These are phyloP conservation scores for Claviceps spartinae DNA, from an alignment of 2,329 filamentous ascomycete genomes.

Conservation along the genomic window DNA sequence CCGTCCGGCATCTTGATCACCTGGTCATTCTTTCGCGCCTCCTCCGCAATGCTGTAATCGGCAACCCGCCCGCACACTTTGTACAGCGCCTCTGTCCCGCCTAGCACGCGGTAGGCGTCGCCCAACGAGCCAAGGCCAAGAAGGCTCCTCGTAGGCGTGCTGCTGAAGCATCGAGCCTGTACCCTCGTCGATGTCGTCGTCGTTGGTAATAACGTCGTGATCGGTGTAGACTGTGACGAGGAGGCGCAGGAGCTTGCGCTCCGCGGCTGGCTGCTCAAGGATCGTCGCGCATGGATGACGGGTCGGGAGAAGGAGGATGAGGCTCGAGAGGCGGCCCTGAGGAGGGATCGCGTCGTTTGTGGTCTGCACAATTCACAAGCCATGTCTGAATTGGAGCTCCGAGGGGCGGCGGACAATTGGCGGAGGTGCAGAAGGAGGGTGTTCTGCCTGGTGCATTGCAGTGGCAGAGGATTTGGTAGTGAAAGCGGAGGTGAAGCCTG, in stretches of 20 bases:
- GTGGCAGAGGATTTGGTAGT: not conserved
- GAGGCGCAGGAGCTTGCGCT: not conserved
- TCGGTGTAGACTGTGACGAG: not conserved
- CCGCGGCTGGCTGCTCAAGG: not conserved
- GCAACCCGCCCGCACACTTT: conserved; percentile 60
- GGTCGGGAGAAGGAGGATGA: conserved; percentile 11
- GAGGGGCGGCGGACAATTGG: not conserved
- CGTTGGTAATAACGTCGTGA: not conserved
- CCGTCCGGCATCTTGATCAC: conserved; percentile 62
- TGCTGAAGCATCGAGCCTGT: conserved; percentile 23
- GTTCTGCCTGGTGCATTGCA: not conserved
- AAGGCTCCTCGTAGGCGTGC: conserved; percentile 18
- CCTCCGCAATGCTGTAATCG: conserved; percentile 61
- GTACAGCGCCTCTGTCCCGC: conserved; percentile 65
- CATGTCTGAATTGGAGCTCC: conserved; percentile 17
- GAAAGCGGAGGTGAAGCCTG: not conserved
- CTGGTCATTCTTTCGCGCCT: conserved; percentile 48
- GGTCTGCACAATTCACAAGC: conserved; percentile 35
- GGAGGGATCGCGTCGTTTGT: conserved; percentile 25
- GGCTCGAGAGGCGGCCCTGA: conserved; percentile 20
- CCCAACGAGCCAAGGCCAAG: conserved; percentile 22
- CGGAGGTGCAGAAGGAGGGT: not conserved
- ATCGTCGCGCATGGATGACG: conserved; percentile 11
- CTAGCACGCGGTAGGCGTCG: conserved; percentile 60
- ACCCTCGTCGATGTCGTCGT: conserved; percentile 7